These are phyloP conservation scores for Marasmius tenuissimus DNA, from an alignment of 1,284 basidiomycete species.

Conservation along the genomic window DNA sequence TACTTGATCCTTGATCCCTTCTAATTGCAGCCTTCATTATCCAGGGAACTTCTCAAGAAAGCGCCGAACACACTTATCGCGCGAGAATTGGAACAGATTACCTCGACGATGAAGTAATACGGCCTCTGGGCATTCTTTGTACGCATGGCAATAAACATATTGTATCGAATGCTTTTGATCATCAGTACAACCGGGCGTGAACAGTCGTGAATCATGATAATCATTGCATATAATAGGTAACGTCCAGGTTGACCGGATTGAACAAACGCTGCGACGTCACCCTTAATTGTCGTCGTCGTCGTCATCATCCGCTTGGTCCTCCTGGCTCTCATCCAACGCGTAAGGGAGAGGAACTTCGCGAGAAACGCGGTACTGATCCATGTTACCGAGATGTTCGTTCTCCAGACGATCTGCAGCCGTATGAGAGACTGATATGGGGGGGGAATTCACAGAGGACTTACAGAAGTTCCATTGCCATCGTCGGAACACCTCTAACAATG, in stretches of 20 bases:
- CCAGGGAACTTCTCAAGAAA: slow-evolving; percentile 65
- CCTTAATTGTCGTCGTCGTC: slow-evolving; percentile 8
- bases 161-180: neutral
- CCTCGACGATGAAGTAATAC: slow-evolving; percentile 59
- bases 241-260: neutral
- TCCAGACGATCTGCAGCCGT: slow-evolving; percentile 66
- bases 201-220: neutral
- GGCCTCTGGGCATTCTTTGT: neutral
- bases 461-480: slow-evolving; percentile 94
- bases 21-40: neutral
- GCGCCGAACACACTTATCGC: slow-evolving; percentile 79
- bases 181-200: neutral
- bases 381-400: slow-evolving; percentile 85
- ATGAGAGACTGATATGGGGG: slow-evolving; percentile 7
- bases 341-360: slow-evolving; percentile 80
- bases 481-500: slow-evolving; percentile 75
- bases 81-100: slow-evolving; percentile 75
- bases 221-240: slow-evolving; percentile 6
- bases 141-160: neutral
- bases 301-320: slow-evolving; percentile 32
- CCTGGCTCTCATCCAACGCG: slow-evolving; percentile 46
- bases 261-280: too few species aligned
- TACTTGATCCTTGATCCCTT: slow-evolving; percentile 11
- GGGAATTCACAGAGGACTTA: slow-evolving; percentile 33
- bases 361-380: slow-evolving; percentile 84